Conservation (phyloP, 2,329 filamentous ascomycete species). For the Fusarium redolens region DNA sequence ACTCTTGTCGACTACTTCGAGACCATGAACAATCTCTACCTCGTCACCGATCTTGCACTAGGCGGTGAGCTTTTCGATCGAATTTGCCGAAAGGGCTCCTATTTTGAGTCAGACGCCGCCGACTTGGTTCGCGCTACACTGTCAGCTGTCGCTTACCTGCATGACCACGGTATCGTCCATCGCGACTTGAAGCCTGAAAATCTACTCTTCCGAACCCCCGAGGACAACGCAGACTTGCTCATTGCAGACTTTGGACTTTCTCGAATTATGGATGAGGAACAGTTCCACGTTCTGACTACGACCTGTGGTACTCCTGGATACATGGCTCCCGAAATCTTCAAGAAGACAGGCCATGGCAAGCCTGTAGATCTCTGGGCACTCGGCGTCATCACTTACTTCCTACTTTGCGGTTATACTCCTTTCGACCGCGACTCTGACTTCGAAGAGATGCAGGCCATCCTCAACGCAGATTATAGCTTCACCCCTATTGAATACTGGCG, state of each 20-base stretch:
- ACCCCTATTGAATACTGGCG: constrained; percentile 97
- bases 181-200: constrained; percentile 98
- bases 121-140: constrained; percentile 94
- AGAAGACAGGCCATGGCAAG: constrained; percentile 97
- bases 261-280: constrained; percentile 98
- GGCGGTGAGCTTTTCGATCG: constrained; percentile 98
- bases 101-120: constrained; percentile 97
- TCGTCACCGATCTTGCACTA: constrained; percentile 95
- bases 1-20: constrained; percentile 99
- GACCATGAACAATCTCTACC: constrained; percentile 99
- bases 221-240: constrained; percentile 95
- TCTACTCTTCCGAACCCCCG: constrained; percentile 93
- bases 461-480: constrained; percentile 96
- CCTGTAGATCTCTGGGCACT: constrained; percentile 99
- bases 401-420: constrained; percentile 96
- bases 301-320: constrained; percentile 98
- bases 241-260: constrained; percentile 98
- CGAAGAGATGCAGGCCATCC: constrained; percentile 99
- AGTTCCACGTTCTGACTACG: constrained; percentile 96
- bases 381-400: constrained; percentile 98
- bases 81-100: constrained; percentile 97
- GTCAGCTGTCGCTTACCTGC: constrained; percentile 97
- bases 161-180: constrained; percentile 98
- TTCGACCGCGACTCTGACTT: constrained; percentile 98
- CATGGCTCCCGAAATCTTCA: constrained; percentile 99